Evolutionary conservation across 371 early-diverging fungal species (phyloP).

Genomic region (Basidiobolus heterosporus): DNA sequence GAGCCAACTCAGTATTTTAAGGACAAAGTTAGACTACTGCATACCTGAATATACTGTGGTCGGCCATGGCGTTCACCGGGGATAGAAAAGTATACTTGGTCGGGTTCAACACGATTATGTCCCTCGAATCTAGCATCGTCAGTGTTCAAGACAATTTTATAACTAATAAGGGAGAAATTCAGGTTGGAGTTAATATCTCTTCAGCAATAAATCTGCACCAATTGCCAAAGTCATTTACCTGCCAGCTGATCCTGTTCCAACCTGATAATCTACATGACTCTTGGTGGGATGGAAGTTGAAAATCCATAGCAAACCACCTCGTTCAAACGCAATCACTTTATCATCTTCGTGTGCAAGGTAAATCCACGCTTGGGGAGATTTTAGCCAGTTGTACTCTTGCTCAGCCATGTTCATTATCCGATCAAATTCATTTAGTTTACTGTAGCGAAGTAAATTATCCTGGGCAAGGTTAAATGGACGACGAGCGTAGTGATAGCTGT

Average conservation of each 20-base stretch:
- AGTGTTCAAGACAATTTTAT: conserved; percentile 48
- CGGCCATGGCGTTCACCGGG: conserved; percentile 50
- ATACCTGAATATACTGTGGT: conserved; percentile 51
- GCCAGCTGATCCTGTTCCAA: conserved; percentile 54
- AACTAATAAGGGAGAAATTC: no score
- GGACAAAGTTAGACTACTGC: no score
- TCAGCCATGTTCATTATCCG: conserved; percentile 67
- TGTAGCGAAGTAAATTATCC: conserved; percentile 73
- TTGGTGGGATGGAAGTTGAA: conserved; percentile 89
- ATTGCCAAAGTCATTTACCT: conserved; percentile 18
- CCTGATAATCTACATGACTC: conserved; percentile 69
- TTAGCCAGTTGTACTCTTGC: conserved; percentile 47
- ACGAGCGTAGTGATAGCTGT: conserved; percentile 88
- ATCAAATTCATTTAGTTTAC: conserved; percentile 81
- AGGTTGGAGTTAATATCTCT: no score
- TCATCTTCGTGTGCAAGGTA: conserved; percentile 82
- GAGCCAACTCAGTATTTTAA: no score
- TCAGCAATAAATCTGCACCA: no score
- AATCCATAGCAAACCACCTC: conserved; percentile 67
- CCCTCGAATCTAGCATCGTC: conserved; percentile 66
- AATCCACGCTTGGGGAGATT: conserved; percentile 50
- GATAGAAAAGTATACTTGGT: conserved; percentile 38
- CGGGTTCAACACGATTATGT: conserved; percentile 50
- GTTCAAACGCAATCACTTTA: conserved; percentile 86
- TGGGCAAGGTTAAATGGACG: conserved; percentile 86